Base-by-base conservation (phyloP, 176 grass and related monocot genomes). In the Carex kokanica region DNA sequence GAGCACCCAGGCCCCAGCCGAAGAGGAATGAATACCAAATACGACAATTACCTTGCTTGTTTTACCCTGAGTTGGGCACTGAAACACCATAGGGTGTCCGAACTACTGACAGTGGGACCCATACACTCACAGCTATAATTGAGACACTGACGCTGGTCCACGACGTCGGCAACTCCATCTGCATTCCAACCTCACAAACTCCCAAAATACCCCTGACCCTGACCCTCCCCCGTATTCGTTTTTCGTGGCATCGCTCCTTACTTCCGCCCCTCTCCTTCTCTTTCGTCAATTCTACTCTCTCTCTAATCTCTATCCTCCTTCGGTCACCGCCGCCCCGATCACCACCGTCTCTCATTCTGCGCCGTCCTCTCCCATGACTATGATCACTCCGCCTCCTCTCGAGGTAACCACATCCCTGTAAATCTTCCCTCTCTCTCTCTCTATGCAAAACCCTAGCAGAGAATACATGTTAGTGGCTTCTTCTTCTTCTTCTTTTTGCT, bases 311-410 rank as follows among this genome's bases (percentile, higher is more conserved):
- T 58, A 72, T 83, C 77, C 74, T 45, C 43, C 25, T 63, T 9
- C 83, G 58, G 41, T 78, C 78, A 9, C 81, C 63, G 38, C 78
- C 74, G 32, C 32, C 8, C 59, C 60, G 47, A 83, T 85, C 77
- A 55, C 64, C 20, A 62, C 64, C 51, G 41, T 10, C 6, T 56
- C 25, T 25, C 65, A 24, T 16, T n/a, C 78, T 9, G 72, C 5
- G 60, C 12, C 73, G 70, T 58, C 34, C 15, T 53, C 49, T 79
- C 74, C 69, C 78, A 90, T 98, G 92, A 97, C 95, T 83, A 92
- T 92, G 81, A 80, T 92, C 87, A 92, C 92, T 62, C 88, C 94
- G 45, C 90, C 90, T n/a, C 88, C 88, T 38, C 83, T 87, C 78
- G 92, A 88, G 86, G 95, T 97, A 94, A 74, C 87, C 79, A 75